These are phyloP conservation scores for Balamuthia mandrillaris DNA, from an alignment of 208 protist genomes.

Conservation along the genomic window DNA sequence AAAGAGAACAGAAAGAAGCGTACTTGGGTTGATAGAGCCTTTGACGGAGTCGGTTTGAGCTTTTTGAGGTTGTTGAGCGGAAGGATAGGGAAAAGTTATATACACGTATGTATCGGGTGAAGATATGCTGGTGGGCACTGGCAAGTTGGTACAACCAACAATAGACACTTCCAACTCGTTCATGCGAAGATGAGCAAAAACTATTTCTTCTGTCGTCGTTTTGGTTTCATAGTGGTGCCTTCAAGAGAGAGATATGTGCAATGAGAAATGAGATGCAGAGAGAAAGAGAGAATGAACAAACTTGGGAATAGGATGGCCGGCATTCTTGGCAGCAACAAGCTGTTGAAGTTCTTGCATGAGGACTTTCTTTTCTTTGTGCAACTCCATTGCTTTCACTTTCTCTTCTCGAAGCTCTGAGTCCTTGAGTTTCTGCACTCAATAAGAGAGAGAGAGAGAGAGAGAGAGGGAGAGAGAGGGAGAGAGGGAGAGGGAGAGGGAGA, in stretches of 20 bases:
- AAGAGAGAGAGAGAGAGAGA: background rate
- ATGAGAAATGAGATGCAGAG: background rate
- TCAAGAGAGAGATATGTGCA: background rate
- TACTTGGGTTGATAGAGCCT: background rate
- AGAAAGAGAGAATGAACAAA: background rate
- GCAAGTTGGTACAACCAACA: background rate
- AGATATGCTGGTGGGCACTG: background rate
- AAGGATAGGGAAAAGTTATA: background rate
- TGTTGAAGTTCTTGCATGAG: background rate
- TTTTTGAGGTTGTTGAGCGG: background rate
- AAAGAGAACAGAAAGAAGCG: background rate
- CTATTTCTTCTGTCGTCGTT: background rate
- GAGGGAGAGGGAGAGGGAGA: background rate
- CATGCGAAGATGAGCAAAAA: background rate
- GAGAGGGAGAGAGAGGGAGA: background rate
- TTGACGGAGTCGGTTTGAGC: background rate
- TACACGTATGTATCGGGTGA: background rate
- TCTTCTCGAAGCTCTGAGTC: background rate
- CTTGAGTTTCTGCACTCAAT: constrained; percentile 15
- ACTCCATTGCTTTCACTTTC: background rate
- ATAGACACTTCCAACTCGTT: constrained; percentile 2
- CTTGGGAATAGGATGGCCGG: background rate
- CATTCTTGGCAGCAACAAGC: background rate
- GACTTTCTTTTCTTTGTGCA: background rate
- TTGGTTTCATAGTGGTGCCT: background rate